A percentile compares a stretch with the other conserved stretches of the same genome.
These are phyloP conservation scores for Penicillium paradoxum DNA, from an alignment of 495 filamentous ascomycete genomes.

Conservation along the genomic window DNA sequence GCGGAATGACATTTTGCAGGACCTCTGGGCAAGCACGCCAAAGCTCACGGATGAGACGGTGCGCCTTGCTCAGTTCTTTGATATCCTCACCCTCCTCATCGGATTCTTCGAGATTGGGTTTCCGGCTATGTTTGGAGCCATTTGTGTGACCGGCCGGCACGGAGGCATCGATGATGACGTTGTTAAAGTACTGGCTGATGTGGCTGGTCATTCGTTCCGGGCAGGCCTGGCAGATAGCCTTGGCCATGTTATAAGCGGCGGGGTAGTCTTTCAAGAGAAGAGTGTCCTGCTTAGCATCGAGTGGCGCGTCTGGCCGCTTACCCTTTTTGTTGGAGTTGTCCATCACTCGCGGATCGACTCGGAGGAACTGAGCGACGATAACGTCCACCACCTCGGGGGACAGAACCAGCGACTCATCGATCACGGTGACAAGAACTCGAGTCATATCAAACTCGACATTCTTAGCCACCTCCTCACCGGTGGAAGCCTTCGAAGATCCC, in stretches of 20 bases:
- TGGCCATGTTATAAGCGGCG: constrained; percentile 92
- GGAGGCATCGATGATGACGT: constrained; percentile 87
- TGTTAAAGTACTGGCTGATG: constrained; percentile 94
- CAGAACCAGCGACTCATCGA: constrained; percentile 80
- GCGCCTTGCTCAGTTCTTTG: constrained; percentile 82
- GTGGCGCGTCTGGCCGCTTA: constrained; percentile 54
- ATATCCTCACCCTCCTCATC: constrained; percentile 85
- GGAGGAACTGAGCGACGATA: constrained; percentile 90
- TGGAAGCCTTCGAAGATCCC: constrained; percentile 62
- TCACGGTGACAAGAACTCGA: constrained; percentile 70
- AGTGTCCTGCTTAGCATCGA: constrained; percentile 71
- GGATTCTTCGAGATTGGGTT: constrained; percentile 56
- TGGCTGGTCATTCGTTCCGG: constrained; percentile 90
- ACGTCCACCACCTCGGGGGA: constrained; percentile 84
- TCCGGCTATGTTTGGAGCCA: constrained; percentile 44
- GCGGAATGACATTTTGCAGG: constrained; percentile 87
- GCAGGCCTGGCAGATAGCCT: constrained; percentile 83
- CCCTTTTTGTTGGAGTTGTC: constrained; percentile 44
- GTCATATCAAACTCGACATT: constrained; percentile 93
- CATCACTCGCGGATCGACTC: constrained; percentile 63
- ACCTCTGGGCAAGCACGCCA: constrained; percentile 90
- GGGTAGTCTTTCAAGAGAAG: constrained; percentile 79
- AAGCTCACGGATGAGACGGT: constrained; percentile 81
- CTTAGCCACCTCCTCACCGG: constrained; percentile 76
- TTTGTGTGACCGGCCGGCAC: constrained; percentile 36